Conservation (phyloP, 768 basidiomycete genomes). For the Rossbeevera mucosa region DNA sequence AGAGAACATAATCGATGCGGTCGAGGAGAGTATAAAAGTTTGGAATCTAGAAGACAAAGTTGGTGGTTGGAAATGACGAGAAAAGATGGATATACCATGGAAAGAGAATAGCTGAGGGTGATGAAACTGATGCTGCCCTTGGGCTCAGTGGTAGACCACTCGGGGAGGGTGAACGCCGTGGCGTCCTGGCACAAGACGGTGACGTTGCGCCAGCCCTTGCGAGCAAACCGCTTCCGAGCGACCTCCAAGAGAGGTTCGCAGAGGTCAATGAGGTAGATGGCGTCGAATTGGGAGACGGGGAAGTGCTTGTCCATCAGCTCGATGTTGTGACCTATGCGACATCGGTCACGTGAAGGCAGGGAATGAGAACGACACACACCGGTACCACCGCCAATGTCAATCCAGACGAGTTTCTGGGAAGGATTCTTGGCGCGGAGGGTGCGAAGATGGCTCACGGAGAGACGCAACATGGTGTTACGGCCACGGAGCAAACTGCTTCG, state of each 20-base stretch:
- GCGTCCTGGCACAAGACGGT: slow-evolving; percentile 72
- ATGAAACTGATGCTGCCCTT: slow-evolving; percentile 53
- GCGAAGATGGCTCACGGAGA: slow-evolving; percentile 60
- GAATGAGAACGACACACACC: slow-evolving; percentile 28
- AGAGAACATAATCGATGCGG: slow-evolving; percentile 59
- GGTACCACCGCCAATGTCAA: slow-evolving; percentile 77
- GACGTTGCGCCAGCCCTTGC: slow-evolving; percentile 70
- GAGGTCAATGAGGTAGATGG: slow-evolving; percentile 67
- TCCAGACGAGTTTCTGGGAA: slow-evolving; percentile 58
- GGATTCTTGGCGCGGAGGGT: slow-evolving; percentile 39
- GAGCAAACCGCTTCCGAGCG: slow-evolving; percentile 61
- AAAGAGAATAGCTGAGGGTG: slow-evolving; percentile 54
- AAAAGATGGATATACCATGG: slow-evolving; percentile 38
- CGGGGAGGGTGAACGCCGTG: slow-evolving; percentile 58
- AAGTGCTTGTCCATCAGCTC: slow-evolving; percentile 66
- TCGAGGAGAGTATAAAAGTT: slow-evolving; percentile 65
- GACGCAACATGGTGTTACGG: slow-evolving; percentile 63
- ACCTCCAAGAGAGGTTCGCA: slow-evolving; percentile 69
- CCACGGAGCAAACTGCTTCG: slow-evolving; percentile 59
- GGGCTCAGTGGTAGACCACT: slow-evolving; percentile 47
- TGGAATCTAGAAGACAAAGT: slow-evolving; percentile 40
- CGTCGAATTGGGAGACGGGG: slow-evolving; percentile 56
- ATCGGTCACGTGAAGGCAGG: not conserved
- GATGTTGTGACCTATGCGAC: slow-evolving; percentile 47
- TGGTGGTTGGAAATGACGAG: not conserved